These are phyloP conservation scores for Rhodotorula babjevae DNA, from an alignment of 768 basidiomycete genomes.

Conservation along the genomic window DNA sequence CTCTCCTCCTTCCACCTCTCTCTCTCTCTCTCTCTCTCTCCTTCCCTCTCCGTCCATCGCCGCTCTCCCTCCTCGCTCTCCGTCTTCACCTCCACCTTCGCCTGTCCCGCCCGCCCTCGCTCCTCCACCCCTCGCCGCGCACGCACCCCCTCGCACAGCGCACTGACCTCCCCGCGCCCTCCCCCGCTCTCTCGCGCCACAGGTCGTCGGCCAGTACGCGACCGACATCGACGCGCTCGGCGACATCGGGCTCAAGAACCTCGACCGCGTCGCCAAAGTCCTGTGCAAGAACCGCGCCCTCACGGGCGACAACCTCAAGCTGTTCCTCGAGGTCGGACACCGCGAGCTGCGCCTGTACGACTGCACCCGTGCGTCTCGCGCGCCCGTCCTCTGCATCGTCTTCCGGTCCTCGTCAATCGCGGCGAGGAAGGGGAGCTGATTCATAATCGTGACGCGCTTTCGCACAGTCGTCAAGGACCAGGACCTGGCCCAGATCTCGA, in stretches of 20 bases:
- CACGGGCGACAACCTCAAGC: conserved; percentile 67
- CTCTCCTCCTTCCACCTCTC: too few species aligned
- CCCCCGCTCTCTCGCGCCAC: background rate
- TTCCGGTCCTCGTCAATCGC: too few species aligned
- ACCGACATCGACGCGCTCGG: conserved; percentile 67
- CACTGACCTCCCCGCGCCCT: too few species aligned
- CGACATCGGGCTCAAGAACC: conserved; percentile 76
- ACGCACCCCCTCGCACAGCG: background rate
- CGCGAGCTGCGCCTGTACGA: conserved; percentile 72
- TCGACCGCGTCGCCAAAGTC: conserved; percentile 68
- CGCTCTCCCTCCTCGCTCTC: too few species aligned
- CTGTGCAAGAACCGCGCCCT: conserved; percentile 49
- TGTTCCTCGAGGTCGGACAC: conserved; percentile 77
- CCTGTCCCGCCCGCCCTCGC: too few species aligned
- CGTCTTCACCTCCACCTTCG: too few species aligned
- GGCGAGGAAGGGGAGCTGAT: background rate
- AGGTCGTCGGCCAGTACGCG: conserved; percentile 89
- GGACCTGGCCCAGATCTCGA: conserved; percentile 65
- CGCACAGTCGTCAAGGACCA: conserved; percentile 61
- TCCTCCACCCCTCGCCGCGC: background rate
- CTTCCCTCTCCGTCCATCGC: too few species aligned
- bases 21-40: background rate
- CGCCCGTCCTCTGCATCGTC: too few species aligned
- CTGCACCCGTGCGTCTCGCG: conserved; percentile 66
- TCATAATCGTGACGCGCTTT: too few species aligned